These are phyloP conservation scores for Neurospora sp. DNA, from an alignment of 495 filamentous ascomycete species.

Conservation along the genomic window DNA sequence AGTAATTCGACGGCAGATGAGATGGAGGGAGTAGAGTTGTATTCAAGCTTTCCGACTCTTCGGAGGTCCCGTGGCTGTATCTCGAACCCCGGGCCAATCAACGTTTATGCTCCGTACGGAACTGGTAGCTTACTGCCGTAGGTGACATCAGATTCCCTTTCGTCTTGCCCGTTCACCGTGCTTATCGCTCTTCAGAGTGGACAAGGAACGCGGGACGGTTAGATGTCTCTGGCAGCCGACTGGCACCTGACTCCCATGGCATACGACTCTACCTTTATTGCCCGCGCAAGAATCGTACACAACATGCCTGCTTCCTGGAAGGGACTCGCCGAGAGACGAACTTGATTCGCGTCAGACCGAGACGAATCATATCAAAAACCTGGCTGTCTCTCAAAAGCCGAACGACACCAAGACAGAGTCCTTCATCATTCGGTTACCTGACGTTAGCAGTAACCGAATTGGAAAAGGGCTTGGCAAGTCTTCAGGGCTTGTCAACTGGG, in stretches of 20 bases:
- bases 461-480: not conserved
- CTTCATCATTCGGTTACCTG: not conserved
- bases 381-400: not conserved
- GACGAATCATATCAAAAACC: not conserved
- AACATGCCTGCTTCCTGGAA: not conserved
- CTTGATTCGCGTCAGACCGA: not conserved
- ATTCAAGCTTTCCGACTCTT: not conserved
- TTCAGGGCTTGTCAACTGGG: not conserved
- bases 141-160: not conserved
- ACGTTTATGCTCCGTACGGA: not conserved
- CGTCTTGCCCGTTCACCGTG: not conserved
- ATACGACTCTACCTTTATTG: not conserved
- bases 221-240: not conserved
- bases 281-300: not conserved
- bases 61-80: not conserved
- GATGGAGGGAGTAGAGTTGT: not conserved
- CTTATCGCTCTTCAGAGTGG: not conserved
- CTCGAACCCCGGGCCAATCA: not conserved
- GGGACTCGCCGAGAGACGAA: not conserved
- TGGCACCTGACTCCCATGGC: not conserved
- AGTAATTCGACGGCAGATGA: not conserved
- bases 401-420: not conserved
- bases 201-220: not conserved
- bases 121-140: not conserved
- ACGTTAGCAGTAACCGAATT: not conserved